Base-by-base conservation (phyloP, 208 protist species). In the Acanthamoeba lenticulata region DNA sequence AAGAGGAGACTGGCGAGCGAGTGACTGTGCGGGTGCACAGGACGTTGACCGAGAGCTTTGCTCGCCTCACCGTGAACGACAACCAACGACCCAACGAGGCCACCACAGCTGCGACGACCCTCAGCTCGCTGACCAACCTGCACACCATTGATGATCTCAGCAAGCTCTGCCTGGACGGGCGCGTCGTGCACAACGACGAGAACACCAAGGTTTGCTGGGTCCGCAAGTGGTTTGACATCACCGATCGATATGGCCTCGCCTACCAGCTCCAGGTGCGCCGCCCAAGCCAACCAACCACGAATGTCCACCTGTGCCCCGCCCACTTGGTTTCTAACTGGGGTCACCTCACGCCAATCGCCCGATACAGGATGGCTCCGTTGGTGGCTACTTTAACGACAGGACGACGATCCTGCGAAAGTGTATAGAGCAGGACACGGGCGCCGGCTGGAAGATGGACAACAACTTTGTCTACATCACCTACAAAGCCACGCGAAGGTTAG, bases 311-410 rank as follows among this genome's bases (percentile, higher is more conserved):
- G 29, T 9, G 17, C n/a, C 9, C 7, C 29, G 9, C 62, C 62
- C 19, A 19, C 49, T 57, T 9, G 49, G 19, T 24, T n/a, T n/a
- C n/a, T n/a, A n/a, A n/a, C n/a, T n/a, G n/a, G n/a, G n/a, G n/a
- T n/a, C n/a, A 5, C 9, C 47, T 52, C 5, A 52, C 15, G 47
- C 47, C 47, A 52, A 52, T 52, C 47, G 15, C 47, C 15, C 47
- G 72, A 9, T 7, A 44, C 98, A 94, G 95, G 98, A 98, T 95
- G 98, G 98, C 21, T 96, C 97, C 47, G 97, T 98, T 85, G 99
- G 99, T 27, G 99, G 98, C n/a, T 97, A 98, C 95, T 99, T 99
- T 96, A 99, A 99, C 96, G 99, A 99, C 97, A 96, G 95, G 29
- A 99, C 98, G 13, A 99, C 99, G 95, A 99, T 99, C 60, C 96